Evolutionary conservation across 2,329 filamentous ascomycete genomes (phyloP).

Genomic region (Pseudocercospora fuligena): DNA sequence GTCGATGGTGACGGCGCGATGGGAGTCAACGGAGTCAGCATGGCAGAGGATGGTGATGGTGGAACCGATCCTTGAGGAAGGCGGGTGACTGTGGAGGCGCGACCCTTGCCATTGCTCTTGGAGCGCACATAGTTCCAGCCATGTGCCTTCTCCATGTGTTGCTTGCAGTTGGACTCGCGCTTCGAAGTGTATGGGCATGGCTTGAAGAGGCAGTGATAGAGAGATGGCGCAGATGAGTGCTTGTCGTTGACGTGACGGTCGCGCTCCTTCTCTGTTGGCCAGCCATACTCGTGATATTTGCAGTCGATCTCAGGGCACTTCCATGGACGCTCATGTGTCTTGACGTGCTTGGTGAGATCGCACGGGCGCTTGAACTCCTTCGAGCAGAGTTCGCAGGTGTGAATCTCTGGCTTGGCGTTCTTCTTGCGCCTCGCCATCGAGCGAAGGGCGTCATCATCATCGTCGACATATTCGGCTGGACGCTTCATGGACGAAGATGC

Average conservation of each 20-base stretch:
- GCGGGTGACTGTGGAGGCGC: slow-evolving; percentile 56
- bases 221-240: slow-evolving; percentile 77
- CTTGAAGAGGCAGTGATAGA: slow-evolving; percentile 82
- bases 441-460: slow-evolving; percentile 81
- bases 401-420: slow-evolving; percentile 64
- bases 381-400: slow-evolving; percentile 72
- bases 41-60: slow-evolving; percentile 63
- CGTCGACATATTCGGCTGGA: slow-evolving; percentile 60
- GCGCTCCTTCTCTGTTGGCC: slow-evolving; percentile 97
- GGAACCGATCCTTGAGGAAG: slow-evolving; percentile 65
- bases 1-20: slow-evolving; percentile 49
- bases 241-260: slow-evolving; percentile 97
- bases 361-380: slow-evolving; percentile 98
- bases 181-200: slow-evolving; percentile 94
- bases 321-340: slow-evolving; percentile 95
- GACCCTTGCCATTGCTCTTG: slow-evolving; percentile 82
- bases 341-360: slow-evolving; percentile 96
- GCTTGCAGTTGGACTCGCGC: slow-evolving; percentile 94
- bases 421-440: slow-evolving; percentile 97
- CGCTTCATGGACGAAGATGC: slow-evolving; percentile 62
- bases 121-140: slow-evolving; percentile 88
- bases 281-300: slow-evolving; percentile 89
- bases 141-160: slow-evolving; percentile 98
- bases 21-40: slow-evolving; percentile 41
- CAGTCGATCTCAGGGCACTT: slow-evolving; percentile 83